Conservation (phyloP, 306 rosid species). For the Cicer judaicum region DNA sequence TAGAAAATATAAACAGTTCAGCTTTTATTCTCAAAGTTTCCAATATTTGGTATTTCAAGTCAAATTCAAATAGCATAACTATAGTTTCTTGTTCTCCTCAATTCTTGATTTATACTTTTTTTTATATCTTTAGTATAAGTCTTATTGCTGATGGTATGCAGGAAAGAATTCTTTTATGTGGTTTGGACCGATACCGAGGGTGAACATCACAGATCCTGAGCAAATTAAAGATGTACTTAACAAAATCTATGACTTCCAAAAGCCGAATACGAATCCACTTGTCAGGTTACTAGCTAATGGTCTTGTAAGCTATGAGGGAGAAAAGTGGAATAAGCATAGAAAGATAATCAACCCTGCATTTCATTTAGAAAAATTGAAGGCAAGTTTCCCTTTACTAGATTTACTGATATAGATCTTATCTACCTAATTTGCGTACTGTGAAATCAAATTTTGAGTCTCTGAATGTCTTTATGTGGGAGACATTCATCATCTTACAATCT, state of each 20-base stretch:
- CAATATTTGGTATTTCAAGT: too few relatives aligned
- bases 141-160: slow-evolving; percentile 17
- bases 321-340: slow-evolving; percentile 61
- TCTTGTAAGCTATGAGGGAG: slow-evolving; percentile 40
- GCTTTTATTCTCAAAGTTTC: too few relatives aligned
- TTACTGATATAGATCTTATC: not conserved
- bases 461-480: too few relatives aligned
- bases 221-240: slow-evolving; percentile 44
- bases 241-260: slow-evolving; percentile 45
- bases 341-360: slow-evolving; percentile 63
- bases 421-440: not conserved
- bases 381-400: not conserved
- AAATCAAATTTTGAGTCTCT: too few relatives aligned
- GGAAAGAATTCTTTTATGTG: slow-evolving; percentile 37
- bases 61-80: too few relatives aligned
- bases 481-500: too few relatives aligned
- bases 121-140: too few relatives aligned
- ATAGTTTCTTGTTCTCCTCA: too few relatives aligned
- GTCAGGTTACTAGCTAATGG: slow-evolving; percentile 40
- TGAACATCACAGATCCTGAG: slow-evolving; percentile 52
- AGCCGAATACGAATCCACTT: slow-evolving; percentile 15
- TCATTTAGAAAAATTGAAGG: slow-evolving; percentile 61
- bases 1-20: too few relatives aligned
- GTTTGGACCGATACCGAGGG: slow-evolving; percentile 47
- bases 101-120: too few relatives aligned